Base-by-base conservation (phyloP, 2,329 filamentous ascomycete genomes). In the Pestalotiopsis sp. region DNA sequence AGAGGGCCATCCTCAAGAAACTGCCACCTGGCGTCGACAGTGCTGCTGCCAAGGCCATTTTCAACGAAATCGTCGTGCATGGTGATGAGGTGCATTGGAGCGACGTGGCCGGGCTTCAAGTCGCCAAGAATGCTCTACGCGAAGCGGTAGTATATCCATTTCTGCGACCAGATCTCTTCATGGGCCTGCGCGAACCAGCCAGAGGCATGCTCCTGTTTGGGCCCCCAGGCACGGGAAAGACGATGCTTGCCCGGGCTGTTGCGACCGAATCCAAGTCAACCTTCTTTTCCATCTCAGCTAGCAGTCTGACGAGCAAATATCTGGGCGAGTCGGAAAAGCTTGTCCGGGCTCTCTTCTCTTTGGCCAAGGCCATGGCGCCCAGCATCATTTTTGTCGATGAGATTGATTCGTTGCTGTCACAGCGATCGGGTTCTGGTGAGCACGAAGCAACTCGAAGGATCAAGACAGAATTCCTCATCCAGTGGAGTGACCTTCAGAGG, bases 381-480 rank as follows among this genome's bases (percentile, higher is more conserved):
- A 96, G 93, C 70, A 98, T 99, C 78, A 98, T 99, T 69, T 99
- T 99, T 74, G 94, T 99, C 4, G 96, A 99, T 76, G 96, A 99
- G 78, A 99, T 99, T 71, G 96, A 99, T 79, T 97, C 95, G 0
- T 83, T 99, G 0, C 86, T 99, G 0, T 97, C 94, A 0, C 90
- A 94, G 17, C 87, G 96, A 65, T 93, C 92, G 6, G 93, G 93
- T 0, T 91, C 91, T 3, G 92, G 93, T 1, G 96, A 98, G 76
- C 93, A 98, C 75, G 96, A 99, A 81, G 94, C 96, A 0, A 97
- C 94, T 0, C 87, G 95, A 68, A 89, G 96, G 67, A 97, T 98
- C 77, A 99, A 99, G 82, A 99, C 96, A 0, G 96, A 99, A 77
- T 99, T 99, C 75, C 83, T 99, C 38, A 98, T 99, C 36, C 95